These are phyloP conservation scores for Cyamopsis tetragonoloba DNA, from an alignment of 306 rosid species.

Conservation along the genomic window DNA sequence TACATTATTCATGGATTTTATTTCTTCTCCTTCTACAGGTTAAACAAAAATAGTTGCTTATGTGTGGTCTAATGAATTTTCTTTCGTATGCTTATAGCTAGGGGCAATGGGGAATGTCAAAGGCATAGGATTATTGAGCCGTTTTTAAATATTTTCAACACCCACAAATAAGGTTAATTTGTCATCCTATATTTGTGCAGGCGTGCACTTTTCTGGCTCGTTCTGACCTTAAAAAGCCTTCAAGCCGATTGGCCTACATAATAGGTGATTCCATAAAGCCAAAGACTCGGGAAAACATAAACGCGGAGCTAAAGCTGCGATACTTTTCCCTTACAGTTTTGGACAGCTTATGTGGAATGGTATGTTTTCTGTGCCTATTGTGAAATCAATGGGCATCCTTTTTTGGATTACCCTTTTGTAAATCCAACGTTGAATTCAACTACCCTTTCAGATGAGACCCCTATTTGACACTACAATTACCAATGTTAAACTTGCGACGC, in stretches of 20 bases:
- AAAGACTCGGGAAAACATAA: conserved; percentile 74
- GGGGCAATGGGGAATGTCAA: neutral
- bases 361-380: conserved; percentile 33
- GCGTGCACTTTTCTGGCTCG: conserved; percentile 95
- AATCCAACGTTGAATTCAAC: conserved; percentile 7
- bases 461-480: conserved; percentile 80
- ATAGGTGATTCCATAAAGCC: conserved; percentile 84
- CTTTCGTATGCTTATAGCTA: neutral
- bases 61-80: neutral
- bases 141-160: neutral
- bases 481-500: conserved; percentile 91
- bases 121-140: neutral
- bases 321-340: conserved; percentile 79
- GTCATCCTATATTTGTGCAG: conserved; percentile 42
- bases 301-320: conserved; percentile 88
- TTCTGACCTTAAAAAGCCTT: conserved; percentile 77
- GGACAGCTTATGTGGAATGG: conserved; percentile 96
- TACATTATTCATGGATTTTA: too few species aligned
- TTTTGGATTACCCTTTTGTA: neutral
- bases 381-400: conserved; percentile 2
- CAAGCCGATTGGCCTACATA: conserved; percentile 75
- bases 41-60: neutral
- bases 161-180: neutral
- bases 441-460: conserved; percentile 80
- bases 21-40: conserved; percentile 15